These are phyloP conservation scores for Takashimella tepidaria DNA, from an alignment of 1,284 basidiomycete species.

Conservation along the genomic window DNA sequence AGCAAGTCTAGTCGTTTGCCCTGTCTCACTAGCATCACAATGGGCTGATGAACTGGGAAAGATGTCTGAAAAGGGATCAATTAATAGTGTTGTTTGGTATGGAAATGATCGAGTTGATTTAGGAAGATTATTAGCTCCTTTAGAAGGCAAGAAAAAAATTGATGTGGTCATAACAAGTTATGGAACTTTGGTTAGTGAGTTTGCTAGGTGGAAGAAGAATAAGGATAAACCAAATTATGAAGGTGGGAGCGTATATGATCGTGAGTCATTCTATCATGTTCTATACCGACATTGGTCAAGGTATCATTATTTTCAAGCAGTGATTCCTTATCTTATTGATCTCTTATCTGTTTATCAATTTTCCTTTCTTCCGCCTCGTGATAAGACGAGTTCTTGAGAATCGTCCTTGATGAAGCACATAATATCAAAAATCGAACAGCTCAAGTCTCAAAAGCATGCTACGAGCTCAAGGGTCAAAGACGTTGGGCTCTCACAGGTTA, in stretches of 20 bases:
- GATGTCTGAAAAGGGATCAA: constrained; percentile 59
- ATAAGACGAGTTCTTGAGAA: constrained; percentile 42
- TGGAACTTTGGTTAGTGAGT: constrained; percentile 78
- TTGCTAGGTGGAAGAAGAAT: constrained; percentile 56
- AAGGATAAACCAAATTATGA: constrained; percentile 54
- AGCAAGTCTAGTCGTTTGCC: constrained; percentile 70
- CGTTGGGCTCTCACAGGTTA: constrained; percentile 85
- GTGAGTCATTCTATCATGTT: constrained; percentile 57
- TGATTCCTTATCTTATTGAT: constrained; percentile 49
- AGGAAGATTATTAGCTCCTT: constrained; percentile 55
- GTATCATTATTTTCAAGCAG: no score
- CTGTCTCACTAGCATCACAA: constrained; percentile 82
- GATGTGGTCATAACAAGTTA: constrained; percentile 87
- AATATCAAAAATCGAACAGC: constrained; percentile 89
- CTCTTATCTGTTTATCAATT: background rate
- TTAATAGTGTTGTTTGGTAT: constrained; percentile 71
- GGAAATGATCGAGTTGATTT: constrained; percentile 74
- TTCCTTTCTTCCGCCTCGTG: background rate
- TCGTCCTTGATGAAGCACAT: constrained; percentile 75
- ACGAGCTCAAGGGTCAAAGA: constrained; percentile 69
- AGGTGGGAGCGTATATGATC: constrained; percentile 58
- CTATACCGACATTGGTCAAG: no score
- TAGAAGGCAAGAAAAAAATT: constrained; percentile 52
- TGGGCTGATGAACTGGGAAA: constrained; percentile 81
- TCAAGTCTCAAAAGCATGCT: constrained; percentile 85